Evolutionary conservation across 2,329 filamentous ascomycete species (phyloP).

Genomic region (Colletotrichum cordylinicola): DNA sequence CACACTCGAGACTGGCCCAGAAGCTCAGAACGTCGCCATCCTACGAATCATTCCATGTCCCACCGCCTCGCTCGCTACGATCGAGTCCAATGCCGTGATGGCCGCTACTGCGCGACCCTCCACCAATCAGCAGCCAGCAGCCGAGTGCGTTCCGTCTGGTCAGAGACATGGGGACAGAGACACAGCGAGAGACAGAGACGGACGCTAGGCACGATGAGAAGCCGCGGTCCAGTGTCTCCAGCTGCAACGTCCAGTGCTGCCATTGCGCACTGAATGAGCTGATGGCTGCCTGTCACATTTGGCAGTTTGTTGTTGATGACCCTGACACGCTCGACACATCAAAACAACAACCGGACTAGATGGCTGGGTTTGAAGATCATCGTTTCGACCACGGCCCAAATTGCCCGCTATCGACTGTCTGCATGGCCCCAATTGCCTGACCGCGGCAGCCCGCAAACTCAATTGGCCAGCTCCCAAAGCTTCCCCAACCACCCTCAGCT

Average conservation of each 20-base stretch:
- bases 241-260: conserved; percentile 5
- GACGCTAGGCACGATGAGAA: background rate
- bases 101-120: background rate
- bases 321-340: background rate
- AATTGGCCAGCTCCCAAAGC: conserved; percentile 10
- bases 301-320: background rate
- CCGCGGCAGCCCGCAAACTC: background rate
- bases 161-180: background rate
- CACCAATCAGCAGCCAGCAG: background rate
- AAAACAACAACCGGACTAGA: background rate
- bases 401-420: conserved; percentile 20
- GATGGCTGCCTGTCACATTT: conserved; percentile 1
- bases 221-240: background rate
- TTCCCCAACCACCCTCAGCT: conserved; percentile 20
- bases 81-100: background rate
- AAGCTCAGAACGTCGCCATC: background rate
- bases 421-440: conserved; percentile 12
- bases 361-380: conserved; percentile 19
- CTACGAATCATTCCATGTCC: background rate
- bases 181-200: background rate
- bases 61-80: background rate
- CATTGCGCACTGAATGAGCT: background rate
- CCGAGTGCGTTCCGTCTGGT: background rate
- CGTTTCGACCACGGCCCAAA: conserved; percentile 14
- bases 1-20: background rate